These are phyloP conservation scores for Termitomyces sp. DNA, from an alignment of 768 basidiomycete species.

Conservation along the genomic window DNA sequence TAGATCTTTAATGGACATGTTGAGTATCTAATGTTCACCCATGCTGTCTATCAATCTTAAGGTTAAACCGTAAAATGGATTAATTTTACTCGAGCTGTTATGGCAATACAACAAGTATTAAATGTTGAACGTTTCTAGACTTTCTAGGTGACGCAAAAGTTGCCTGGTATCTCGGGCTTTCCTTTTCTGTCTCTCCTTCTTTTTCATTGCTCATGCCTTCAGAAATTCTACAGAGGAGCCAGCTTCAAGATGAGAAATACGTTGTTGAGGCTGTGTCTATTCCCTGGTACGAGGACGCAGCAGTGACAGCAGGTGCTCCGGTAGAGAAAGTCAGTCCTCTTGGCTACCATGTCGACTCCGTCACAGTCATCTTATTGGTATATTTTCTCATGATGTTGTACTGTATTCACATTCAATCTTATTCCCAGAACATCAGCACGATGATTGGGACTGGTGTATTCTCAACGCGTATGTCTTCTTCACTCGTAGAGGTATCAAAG, in stretches of 20 bases:
- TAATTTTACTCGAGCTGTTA: too few species aligned
- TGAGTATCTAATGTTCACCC: too few species aligned
- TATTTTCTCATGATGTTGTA: background rate
- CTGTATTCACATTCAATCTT: background rate
- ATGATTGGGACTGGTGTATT: constrained; percentile 36
- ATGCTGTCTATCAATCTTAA: too few species aligned
- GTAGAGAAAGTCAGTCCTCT: constrained; percentile 27
- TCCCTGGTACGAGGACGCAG: constrained; percentile 23
- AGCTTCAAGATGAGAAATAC: constrained; percentile 11
- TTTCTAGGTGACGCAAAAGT: too few species aligned
- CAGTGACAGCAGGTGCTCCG: constrained; percentile 22
- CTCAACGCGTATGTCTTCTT: constrained; percentile 19
- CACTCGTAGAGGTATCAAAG: background rate
- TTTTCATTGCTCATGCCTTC: constrained; percentile 10
- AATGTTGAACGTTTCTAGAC: too few species aligned
- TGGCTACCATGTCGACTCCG: constrained; percentile 27
- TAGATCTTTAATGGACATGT: too few species aligned
- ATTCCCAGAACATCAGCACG: constrained; percentile 25
- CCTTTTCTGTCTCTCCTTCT: background rate
- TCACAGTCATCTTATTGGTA: constrained; percentile 13
- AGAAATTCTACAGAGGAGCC: constrained; percentile 5
- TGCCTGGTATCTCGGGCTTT: too few species aligned
- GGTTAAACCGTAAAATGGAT: too few species aligned
- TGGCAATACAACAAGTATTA: too few species aligned
- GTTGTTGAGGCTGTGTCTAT: constrained; percentile 11